Evolutionary conservation across 1,139 yeast species (phyloP).

Genomic region (Kurtzmaniella quercitrusa): DNA sequence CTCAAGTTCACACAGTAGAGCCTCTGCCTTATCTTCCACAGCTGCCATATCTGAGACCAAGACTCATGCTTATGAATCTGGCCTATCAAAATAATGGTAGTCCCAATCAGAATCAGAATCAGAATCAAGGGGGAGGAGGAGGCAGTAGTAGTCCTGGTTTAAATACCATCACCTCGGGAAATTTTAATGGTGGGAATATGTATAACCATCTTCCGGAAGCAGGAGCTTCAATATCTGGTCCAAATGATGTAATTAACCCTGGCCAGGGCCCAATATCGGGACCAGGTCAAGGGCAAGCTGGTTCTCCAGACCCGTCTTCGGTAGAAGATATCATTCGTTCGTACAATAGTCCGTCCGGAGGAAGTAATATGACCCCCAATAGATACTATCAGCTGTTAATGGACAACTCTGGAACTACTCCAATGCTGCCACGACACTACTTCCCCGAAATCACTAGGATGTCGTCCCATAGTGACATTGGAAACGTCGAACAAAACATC

Average conservation of each 20-base stretch:
- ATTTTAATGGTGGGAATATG: too few relatives aligned
- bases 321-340: conserved; percentile 37
- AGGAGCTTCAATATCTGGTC: too few relatives aligned
- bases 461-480: conserved; percentile 18
- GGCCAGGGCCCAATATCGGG: neutral
- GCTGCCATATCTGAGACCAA: conserved; percentile 28
- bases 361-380: conserved; percentile 15
- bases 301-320: conserved; percentile 16
- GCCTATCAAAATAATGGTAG: neutral
- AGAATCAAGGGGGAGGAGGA: neutral
- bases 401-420: conserved; percentile 15
- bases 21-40: conserved; percentile 11
- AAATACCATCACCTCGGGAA: too few relatives aligned
- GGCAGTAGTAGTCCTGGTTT: too few relatives aligned
- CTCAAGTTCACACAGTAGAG: conserved; percentile 7
- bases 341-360: conserved; percentile 22
- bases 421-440: conserved; percentile 1
- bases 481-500: conserved; percentile 41
- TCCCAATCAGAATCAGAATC: neutral
- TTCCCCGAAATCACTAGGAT: conserved; percentile 4
- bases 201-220: too few relatives aligned
- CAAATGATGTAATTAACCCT: neutral
- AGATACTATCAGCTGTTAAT: conserved; percentile 30
- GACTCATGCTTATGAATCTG: conserved; percentile 34
- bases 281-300: neutral